Evolutionary conservation across 1,284 basidiomycete genomes (phyloP).

Genomic region (Puccinia triticina): DNA sequence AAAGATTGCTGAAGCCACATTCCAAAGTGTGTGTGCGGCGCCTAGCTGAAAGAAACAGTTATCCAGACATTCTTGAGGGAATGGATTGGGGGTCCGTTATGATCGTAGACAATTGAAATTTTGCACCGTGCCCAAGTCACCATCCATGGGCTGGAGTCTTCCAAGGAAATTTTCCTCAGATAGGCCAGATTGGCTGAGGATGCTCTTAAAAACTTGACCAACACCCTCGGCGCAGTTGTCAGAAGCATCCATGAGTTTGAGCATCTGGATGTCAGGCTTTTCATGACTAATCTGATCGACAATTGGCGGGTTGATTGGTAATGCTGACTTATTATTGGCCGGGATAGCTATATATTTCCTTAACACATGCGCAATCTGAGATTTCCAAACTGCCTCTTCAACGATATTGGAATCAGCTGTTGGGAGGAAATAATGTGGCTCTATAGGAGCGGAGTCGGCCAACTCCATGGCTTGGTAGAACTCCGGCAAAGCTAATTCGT

Average conservation of each 20-base stretch:
- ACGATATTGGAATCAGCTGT: not conserved
- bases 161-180: not conserved
- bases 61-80: no score
- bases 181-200: not conserved
- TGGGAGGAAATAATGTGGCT: slow-evolving; percentile 18
- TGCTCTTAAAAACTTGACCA: not conserved
- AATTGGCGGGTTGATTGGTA: not conserved
- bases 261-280: not conserved
- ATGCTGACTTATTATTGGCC: not conserved
- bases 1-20: no score
- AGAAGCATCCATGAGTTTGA: no score
- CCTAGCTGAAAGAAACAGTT: no score
- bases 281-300: not conserved
- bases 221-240: not conserved
- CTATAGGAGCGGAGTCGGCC: no score
- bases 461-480: not conserved
- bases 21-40: no score
- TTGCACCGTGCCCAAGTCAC: no score
- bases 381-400: slow-evolving; percentile 12
- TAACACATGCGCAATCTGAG: slow-evolving; percentile 11
- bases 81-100: no score
- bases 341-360: no score
- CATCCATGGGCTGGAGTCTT: not conserved
- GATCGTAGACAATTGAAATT: no score
- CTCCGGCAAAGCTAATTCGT: not conserved